Evolutionary conservation across 345 rosid species (phyloP).

Genomic region (Microthlaspi erraticum): DNA sequence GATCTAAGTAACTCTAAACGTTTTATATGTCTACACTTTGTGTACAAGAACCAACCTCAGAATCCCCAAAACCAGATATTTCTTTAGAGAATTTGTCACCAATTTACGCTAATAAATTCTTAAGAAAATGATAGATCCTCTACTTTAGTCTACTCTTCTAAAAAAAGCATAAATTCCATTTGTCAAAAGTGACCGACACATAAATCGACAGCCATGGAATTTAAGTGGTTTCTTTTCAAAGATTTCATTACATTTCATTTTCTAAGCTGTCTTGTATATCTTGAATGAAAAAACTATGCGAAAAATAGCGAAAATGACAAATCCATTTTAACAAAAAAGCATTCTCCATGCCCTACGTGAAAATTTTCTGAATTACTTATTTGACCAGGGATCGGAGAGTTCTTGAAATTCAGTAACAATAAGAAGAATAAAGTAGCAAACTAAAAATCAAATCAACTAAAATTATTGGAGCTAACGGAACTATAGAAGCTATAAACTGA

Average conservation of each 20-base stretch:
- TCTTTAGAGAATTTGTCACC: not conserved
- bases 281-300: too few relatives aligned
- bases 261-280: too few relatives aligned
- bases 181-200: not conserved
- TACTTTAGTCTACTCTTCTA: not conserved
- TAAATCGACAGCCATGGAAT: not conserved
- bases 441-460: not conserved
- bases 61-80: not conserved
- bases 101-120: not conserved
- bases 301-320: not conserved
- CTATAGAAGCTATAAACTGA: not conserved
- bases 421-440: not conserved
- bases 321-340: not conserved
- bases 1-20: not conserved
- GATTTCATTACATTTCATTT: too few relatives aligned
- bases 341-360: not conserved
- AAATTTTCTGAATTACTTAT: not conserved
- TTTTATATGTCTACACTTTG: not conserved
- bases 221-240: not conserved
- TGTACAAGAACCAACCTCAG: not conserved
- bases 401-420: too few relatives aligned
- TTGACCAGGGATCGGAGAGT: too few relatives aligned
- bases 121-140: not conserved
- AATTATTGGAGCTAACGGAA: not conserved
- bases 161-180: slow-evolving; percentile 4